These are phyloP conservation scores for Ceratocystis huliohia DNA, from an alignment of 2,329 filamentous ascomycete genomes.

Conservation along the genomic window DNA sequence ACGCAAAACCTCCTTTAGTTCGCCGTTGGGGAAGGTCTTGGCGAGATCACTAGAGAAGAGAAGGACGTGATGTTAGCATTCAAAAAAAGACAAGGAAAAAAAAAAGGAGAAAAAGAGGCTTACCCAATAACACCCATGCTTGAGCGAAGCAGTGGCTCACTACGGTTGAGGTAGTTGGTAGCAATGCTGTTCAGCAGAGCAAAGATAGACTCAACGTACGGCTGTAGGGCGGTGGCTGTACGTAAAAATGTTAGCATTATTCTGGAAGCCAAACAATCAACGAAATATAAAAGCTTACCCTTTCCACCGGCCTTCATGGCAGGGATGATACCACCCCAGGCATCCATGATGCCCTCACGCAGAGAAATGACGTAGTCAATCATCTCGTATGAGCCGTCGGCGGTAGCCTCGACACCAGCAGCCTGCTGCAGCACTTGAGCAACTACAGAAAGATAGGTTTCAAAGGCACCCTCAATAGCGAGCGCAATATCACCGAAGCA, in stretches of 20 bases:
- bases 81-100: neutral
- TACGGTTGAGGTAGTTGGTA: constrained; percentile 64
- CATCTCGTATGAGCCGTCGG: constrained; percentile 85
- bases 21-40: constrained; percentile 82
- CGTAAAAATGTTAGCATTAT: constrained; percentile 19
- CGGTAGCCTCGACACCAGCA: constrained; percentile 62
- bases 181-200: constrained; percentile 69
- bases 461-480: constrained; percentile 82
- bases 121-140: constrained; percentile 96
- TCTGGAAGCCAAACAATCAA: constrained; percentile 27
- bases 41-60: constrained; percentile 60
- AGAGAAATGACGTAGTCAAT: constrained; percentile 91
- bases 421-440: constrained; percentile 91
- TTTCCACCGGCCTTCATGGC: constrained; percentile 78
- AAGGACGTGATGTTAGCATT: constrained; percentile 31
- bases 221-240: constrained; percentile 56
- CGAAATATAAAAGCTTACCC: constrained; percentile 38
- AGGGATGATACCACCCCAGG: constrained; percentile 92
- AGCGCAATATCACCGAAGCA: constrained; percentile 97
- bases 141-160: constrained; percentile 82
- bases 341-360: constrained; percentile 96
- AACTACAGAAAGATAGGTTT: constrained; percentile 84
- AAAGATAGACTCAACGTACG: constrained; percentile 77
- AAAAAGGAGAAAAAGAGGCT: constrained; percentile 27
- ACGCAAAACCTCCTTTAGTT: constrained; percentile 73